A percentile compares a stretch with the other conserved stretches of the same genome.
phyloP scores from a whole-genome alignment of 1,284 basidiomycete genomes.

The Phlebopus sp. region DNA sequence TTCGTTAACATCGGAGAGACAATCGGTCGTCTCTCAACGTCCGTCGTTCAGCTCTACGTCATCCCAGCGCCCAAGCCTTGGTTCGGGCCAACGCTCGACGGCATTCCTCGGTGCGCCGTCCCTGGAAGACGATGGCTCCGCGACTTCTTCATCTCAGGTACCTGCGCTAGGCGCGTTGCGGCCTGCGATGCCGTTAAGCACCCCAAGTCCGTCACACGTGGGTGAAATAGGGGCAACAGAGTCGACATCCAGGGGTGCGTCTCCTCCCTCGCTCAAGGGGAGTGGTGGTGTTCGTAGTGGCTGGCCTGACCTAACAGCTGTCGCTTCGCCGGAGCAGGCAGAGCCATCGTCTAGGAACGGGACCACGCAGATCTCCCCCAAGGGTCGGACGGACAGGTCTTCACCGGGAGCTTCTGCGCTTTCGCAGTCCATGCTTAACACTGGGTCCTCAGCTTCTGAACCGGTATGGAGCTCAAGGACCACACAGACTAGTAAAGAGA shows the following conservation, averaged over 20 bases:
- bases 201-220: conserved; percentile 11
- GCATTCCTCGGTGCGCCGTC: conserved; percentile 7
- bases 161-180: conserved; percentile 8
- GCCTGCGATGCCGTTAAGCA: conserved; percentile 14
- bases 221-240: neutral
- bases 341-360: conserved; percentile 9
- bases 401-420: conserved; percentile 9
- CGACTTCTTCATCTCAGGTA: conserved; percentile 6
- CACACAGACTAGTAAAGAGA: conserved; percentile 12
- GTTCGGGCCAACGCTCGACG: conserved; percentile 14
- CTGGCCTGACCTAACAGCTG: conserved; percentile 15
- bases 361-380: conserved; percentile 5
- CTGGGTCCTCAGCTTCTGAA: conserved; percentile 9
- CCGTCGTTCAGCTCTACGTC: conserved; percentile 11
- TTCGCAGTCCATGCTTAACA: conserved; percentile 16
- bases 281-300: conserved; percentile 1
- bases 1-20: too few species aligned
- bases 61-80: conserved; percentile 15
- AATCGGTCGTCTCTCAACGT: conserved; percentile 13
- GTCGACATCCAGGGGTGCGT: conserved; percentile 10
- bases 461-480: conserved; percentile 17
- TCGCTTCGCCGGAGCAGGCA: conserved; percentile 17
- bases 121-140: conserved; percentile 18
- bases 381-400: conserved; percentile 7
- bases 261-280: conserved; percentile 8